A percentile compares a stretch with the other conserved stretches of the same genome.
These are phyloP conservation scores for Penicillium flavigenum DNA, from an alignment of 495 filamentous ascomycete species.

Conservation along the genomic window DNA sequence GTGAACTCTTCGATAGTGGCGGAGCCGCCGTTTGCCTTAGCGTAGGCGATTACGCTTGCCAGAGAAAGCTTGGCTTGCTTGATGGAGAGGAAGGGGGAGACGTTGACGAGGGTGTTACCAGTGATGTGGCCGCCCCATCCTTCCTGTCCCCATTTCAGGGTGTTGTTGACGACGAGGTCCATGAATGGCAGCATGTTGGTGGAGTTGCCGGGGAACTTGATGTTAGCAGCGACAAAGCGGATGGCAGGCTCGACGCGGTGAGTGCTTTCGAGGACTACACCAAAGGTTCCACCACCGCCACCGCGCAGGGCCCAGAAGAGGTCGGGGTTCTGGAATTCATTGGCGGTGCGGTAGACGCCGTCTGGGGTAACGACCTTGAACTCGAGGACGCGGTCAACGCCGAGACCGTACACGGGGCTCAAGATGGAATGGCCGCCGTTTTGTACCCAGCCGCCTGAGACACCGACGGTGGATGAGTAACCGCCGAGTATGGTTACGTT, in stretches of 20 bases:
- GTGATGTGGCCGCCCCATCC: slow-evolving; percentile 51
- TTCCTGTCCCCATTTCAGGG: slow-evolving; percentile 42
- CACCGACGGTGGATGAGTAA: neutral
- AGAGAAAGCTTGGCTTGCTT: neutral
- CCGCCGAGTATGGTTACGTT: slow-evolving; percentile 16
- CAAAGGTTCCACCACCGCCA: slow-evolving; percentile 57
- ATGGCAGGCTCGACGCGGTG: slow-evolving; percentile 26
- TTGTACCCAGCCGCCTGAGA: slow-evolving; percentile 42
- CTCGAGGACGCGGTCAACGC: slow-evolving; percentile 47
- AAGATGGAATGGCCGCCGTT: slow-evolving; percentile 48
- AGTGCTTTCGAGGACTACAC: slow-evolving; percentile 48
- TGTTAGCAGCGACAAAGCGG: neutral
- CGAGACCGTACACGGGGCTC: slow-evolving; percentile 42
- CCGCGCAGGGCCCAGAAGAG: slow-evolving; percentile 56
- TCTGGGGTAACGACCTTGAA: slow-evolving; percentile 47
- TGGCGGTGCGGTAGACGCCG: slow-evolving; percentile 43
- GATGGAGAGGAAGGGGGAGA: slow-evolving; percentile 36
- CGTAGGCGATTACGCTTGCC: slow-evolving; percentile 21
- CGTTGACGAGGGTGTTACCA: slow-evolving; percentile 37
- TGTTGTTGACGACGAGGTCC: slow-evolving; percentile 40
- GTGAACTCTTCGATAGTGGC: slow-evolving; percentile 33
- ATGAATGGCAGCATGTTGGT: slow-evolving; percentile 28
- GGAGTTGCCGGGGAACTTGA: neutral
- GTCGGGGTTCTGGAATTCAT: slow-evolving; percentile 41
- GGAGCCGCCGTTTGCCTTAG: slow-evolving; percentile 29